phyloP scores from a whole-genome alignment of 768 basidiomycete genomes.

The Termitomyces sp. region DNA sequence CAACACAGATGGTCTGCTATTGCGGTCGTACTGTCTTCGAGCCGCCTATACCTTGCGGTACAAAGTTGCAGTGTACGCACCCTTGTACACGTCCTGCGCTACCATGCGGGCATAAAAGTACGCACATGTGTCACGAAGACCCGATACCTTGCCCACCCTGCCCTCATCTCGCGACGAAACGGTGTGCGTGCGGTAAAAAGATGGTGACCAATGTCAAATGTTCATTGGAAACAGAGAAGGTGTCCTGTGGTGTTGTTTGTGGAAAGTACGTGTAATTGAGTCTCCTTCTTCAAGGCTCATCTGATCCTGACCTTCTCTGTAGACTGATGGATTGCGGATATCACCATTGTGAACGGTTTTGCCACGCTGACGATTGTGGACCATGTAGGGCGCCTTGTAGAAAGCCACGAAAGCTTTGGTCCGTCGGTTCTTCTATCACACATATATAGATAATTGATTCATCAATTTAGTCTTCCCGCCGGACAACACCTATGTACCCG shows the following conservation, averaged over 20 bases:
- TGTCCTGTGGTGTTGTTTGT: constrained; percentile 81
- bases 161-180: constrained; percentile 68
- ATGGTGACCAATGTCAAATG: constrained; percentile 75
- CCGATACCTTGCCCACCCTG: constrained; percentile 77
- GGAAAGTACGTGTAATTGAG: constrained; percentile 48
- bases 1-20: constrained; percentile 58
- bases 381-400: constrained; percentile 73
- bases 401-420: constrained; percentile 85
- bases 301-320: neutral
- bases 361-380: constrained; percentile 83
- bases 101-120: constrained; percentile 75
- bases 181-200: constrained; percentile 89
- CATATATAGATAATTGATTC: neutral
- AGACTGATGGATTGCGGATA: constrained; percentile 79
- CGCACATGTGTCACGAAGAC: constrained; percentile 82
- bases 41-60: constrained; percentile 88
- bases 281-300: neutral
- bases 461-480: constrained; percentile 42
- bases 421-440: neutral
- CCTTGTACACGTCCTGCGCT: constrained; percentile 70
- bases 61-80: constrained; percentile 67
- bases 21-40: constrained; percentile 86
- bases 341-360: constrained; percentile 78
- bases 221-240: constrained; percentile 67
- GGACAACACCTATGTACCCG: constrained; percentile 68